Base-by-base conservation (phyloP, 768 basidiomycete species). In the Hortiboletus flavorubellus region DNA sequence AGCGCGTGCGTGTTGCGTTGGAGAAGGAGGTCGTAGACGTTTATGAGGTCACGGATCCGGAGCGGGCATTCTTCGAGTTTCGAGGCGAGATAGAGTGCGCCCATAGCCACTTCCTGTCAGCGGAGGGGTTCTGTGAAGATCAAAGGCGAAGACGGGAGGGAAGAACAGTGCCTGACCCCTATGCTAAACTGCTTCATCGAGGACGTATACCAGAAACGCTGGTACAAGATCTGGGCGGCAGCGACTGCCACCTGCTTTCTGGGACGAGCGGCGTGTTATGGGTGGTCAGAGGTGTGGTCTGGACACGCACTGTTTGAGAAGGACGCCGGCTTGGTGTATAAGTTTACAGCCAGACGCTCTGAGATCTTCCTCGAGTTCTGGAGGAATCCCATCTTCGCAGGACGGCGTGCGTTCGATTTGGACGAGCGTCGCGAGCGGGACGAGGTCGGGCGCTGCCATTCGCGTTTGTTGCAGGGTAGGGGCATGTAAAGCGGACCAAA, bases 171-270 rank as follows among this genome's bases (percentile, higher is more conserved):
- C 48, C 91, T 71, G 64, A 97, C 95, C 62, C 87, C 90, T 55
- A 98, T 87, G 23, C 94, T 88, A 72, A 94, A 99, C 52, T 94
- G 91, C 68, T 90, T 90, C 86, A 99, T 85, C 8, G 93, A 96
- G 5, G 88, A 87, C 16, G 96, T 91, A 73, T 83, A 98, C 90
- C 90, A 98, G 77, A 99, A 99, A 34, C 96, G 79, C 59, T 99
- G 97, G 68, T 95, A 96, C 2, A 99, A 75, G 33, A 98, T 92
- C 68, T 98, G 95, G 0, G 97, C 97, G 1, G 95, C 92, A 7
- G 97, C 93, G 50, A 98, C 90, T 14, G 95, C 95, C 30, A 97
- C 95, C 69, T 99, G 97, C 60, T 98, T 97, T 72, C 89, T 91
- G 70, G 59, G 10, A 30, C 26, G 47, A 18, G 42, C 37, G 31